Evolutionary conservation across 1,139 yeast species (phyloP).

Genomic region (Zygosaccharomyces sapae): DNA sequence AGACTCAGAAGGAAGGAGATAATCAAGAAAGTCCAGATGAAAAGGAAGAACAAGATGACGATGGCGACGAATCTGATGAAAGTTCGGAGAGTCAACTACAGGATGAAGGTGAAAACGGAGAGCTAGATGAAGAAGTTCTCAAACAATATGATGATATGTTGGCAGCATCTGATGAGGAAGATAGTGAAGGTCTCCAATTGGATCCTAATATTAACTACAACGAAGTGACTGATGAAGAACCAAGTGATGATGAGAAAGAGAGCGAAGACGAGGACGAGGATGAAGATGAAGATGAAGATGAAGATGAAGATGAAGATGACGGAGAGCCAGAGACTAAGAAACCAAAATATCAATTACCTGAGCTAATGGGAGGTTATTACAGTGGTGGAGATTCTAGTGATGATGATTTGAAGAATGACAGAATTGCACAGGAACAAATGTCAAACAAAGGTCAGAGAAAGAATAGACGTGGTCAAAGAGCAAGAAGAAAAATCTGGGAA

Average conservation of each 20-base stretch:
- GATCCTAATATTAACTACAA: constrained; percentile 47
- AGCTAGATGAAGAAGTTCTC: constrained; percentile 33
- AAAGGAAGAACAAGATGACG: constrained; percentile 29
- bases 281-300: constrained; percentile 39
- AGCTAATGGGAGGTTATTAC: constrained; percentile 68
- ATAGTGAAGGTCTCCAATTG: constrained; percentile 32
- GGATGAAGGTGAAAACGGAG: constrained; percentile 18
- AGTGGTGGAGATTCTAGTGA: constrained; percentile 59
- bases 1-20: constrained; percentile 17
- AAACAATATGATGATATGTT: constrained; percentile 48
- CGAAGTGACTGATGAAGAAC: constrained; percentile 61
- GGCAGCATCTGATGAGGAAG: constrained; percentile 54
- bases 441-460: constrained; percentile 49
- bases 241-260: constrained; percentile 41
- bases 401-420: constrained; percentile 46
- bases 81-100: constrained; percentile 12
- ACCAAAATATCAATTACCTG: constrained; percentile 51
- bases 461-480: constrained; percentile 94
- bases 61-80: constrained; percentile 25
- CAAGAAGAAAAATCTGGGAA: constrained; percentile 96
- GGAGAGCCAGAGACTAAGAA: constrained; percentile 29
- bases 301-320: constrained; percentile 40
- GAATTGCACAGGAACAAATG: constrained; percentile 51
- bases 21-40: constrained; percentile 23
- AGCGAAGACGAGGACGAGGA: constrained; percentile 31